Conservation (phyloP, 768 basidiomycete species). For the Kondoa subrosea region DNA sequence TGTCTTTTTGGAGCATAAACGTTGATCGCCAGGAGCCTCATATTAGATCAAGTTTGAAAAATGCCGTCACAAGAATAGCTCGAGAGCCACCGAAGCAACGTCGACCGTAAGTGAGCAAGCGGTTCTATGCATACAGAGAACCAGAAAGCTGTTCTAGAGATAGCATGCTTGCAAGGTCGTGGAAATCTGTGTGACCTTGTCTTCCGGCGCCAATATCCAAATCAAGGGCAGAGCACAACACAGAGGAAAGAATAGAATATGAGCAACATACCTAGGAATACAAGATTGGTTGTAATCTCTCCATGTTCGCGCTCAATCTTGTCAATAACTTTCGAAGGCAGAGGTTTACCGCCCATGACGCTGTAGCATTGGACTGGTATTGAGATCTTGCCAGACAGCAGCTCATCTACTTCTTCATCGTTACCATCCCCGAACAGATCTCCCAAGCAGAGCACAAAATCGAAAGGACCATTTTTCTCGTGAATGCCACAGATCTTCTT, state of each 20-base stretch:
- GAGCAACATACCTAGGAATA: constrained; percentile 17
- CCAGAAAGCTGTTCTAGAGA: neutral
- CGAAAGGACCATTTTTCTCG: constrained; percentile 20
- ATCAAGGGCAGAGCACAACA: neutral
- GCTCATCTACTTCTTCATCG: constrained; percentile 11
- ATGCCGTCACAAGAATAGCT: neutral
- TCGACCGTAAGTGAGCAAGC: neutral
- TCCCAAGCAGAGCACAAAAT: constrained; percentile 13
- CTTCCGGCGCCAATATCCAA: neutral
- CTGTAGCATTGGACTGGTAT: constrained; percentile 16
- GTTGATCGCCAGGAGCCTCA: constrained; percentile 9
- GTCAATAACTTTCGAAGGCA: constrained; percentile 9
- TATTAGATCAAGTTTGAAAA: constrained; percentile 19
- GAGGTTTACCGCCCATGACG: constrained; percentile 4
- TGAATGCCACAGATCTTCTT: constrained; percentile 14
- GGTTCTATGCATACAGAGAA: neutral
- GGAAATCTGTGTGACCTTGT: neutral
- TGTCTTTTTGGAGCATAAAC: neutral
- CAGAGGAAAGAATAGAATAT: neutral
- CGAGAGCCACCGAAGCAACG: neutral
- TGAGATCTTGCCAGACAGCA: constrained; percentile 12
- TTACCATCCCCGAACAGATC: constrained; percentile 18
- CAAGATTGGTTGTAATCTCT: constrained; percentile 11
- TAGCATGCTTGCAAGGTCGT: neutral
- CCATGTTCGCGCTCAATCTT: constrained; percentile 12